These are phyloP conservation scores for Macrophomina phaseolina DNA, from an alignment of 2,329 filamentous ascomycete genomes.

Conservation along the genomic window DNA sequence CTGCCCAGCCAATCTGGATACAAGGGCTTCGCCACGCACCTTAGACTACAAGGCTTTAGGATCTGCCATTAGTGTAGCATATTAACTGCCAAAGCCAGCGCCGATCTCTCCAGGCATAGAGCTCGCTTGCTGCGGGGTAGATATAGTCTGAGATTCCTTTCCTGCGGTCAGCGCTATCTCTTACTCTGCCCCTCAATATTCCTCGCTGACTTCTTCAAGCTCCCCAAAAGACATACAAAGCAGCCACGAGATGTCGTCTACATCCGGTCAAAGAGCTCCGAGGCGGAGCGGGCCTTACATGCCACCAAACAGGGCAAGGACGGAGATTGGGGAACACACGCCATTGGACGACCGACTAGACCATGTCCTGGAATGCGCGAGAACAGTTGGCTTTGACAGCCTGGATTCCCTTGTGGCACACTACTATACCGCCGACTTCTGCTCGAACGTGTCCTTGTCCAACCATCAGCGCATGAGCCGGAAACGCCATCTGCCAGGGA, in stretches of 20 bases:
- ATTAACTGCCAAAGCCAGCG: not conserved
- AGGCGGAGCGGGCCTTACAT: not conserved
- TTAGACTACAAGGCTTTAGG: not conserved
- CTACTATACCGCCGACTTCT: conserved; percentile 1
- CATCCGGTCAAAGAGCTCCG: not conserved
- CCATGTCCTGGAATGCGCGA: not conserved
- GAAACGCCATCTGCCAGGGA: conserved; percentile 2
- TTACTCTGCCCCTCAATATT: not conserved
- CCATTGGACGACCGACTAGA: conserved; percentile 1
- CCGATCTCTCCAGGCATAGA: not conserved
- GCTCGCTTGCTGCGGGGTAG: not conserved
- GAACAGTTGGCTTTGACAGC: not conserved
- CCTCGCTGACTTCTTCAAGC: not conserved
- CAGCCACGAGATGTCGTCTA: not conserved
- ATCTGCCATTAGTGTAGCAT: not conserved
- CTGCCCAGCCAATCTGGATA: not conserved
- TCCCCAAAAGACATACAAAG: not conserved
- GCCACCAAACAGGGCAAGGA: not conserved
- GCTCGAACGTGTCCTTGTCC: conserved; percentile 1
- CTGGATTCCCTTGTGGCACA: conserved; percentile 4
- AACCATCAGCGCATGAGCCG: conserved; percentile 4
- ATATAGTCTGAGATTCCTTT: not conserved
- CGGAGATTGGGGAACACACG: not conserved
- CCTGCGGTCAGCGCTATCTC: not conserved
- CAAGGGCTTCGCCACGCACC: not conserved